Conservation (phyloP, 2,329 filamentous ascomycete genomes). For the Fusarium sp. region DNA sequence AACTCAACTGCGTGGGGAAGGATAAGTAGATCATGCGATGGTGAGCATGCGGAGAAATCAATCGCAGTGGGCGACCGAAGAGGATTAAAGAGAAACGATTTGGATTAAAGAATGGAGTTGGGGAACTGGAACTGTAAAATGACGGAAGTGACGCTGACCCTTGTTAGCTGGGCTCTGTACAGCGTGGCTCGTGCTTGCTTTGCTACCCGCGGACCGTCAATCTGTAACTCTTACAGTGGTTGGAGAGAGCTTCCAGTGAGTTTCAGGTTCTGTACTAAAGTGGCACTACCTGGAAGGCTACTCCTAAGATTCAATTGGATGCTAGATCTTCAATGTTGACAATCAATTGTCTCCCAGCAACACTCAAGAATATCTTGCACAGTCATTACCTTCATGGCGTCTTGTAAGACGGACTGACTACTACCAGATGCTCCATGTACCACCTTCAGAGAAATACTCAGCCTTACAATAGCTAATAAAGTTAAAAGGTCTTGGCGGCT, state of each 20-base stretch:
- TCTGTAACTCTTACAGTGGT: constrained; percentile 26
- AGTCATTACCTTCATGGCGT: no score
- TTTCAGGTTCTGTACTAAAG: neutral
- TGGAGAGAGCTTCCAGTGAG: constrained; percentile 3
- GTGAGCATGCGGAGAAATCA: constrained; percentile 10
- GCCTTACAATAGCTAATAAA: neutral
- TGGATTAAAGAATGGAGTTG: constrained; percentile 8
- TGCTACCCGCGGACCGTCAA: constrained; percentile 3
- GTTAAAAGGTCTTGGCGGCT: neutral
- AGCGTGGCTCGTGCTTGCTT: constrained; percentile 39
- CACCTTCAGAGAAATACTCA: neutral
- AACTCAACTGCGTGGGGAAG: constrained; percentile 2
- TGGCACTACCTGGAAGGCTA: neutral
- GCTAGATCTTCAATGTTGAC: neutral
- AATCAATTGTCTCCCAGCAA: neutral
- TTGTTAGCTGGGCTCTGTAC: constrained; percentile 15
- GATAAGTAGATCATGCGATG: constrained; percentile 11
- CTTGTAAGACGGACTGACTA: no score
- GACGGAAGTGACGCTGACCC: constrained; percentile 31
- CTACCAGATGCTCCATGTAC: neutral
- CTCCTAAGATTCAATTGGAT: neutral
- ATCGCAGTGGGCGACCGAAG: constrained; percentile 5
- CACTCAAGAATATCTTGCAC: neutral
- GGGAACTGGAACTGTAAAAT: constrained; percentile 9
- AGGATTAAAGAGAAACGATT: neutral